phyloP scores from a whole-genome alignment of 2,329 filamentous ascomycete species.

The Ceratocystis lukuohia region DNA sequence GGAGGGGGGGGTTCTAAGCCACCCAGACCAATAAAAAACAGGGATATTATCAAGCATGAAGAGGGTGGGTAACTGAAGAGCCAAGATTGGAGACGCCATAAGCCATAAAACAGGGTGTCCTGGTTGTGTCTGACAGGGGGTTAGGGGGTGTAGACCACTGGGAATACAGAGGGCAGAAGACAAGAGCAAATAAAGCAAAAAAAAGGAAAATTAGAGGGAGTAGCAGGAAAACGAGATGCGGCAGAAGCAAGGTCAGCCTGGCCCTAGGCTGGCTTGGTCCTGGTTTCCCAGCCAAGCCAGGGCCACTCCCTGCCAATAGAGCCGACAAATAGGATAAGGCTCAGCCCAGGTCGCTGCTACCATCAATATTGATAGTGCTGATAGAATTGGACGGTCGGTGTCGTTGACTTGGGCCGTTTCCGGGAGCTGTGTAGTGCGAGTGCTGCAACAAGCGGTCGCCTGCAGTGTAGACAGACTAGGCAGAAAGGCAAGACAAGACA shows the following conservation, averaged over 20 bases:
- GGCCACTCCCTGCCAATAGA: not conserved
- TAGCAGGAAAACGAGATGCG: not conserved
- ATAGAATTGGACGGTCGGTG: no score
- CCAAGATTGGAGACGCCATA: not conserved
- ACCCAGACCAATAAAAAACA: not conserved
- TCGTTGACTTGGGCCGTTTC: no score
- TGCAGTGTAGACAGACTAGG: no score
- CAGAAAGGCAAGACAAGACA: no score
- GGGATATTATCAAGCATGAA: not conserved
- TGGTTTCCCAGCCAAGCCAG: no score
- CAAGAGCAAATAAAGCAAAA: not conserved
- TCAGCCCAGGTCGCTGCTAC: not conserved
- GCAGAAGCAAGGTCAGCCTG: not conserved
- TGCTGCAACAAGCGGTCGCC: no score
- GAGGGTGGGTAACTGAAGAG: not conserved
- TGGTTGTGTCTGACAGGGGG: not conserved
- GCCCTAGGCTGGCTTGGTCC: not conserved
- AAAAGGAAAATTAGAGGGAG: not conserved
- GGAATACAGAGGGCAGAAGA: not conserved
- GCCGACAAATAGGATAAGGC: not conserved
- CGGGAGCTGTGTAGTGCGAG: no score
- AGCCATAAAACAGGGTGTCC: not conserved
- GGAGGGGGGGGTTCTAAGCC: no score
- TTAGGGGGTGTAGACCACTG: not conserved
- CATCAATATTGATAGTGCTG: no score